Evolutionary conservation across 2,329 filamentous ascomycete genomes (phyloP), one percentile per base, ranked within the genome.

Genomic region (Talaromyces funiculosus): DNA sequence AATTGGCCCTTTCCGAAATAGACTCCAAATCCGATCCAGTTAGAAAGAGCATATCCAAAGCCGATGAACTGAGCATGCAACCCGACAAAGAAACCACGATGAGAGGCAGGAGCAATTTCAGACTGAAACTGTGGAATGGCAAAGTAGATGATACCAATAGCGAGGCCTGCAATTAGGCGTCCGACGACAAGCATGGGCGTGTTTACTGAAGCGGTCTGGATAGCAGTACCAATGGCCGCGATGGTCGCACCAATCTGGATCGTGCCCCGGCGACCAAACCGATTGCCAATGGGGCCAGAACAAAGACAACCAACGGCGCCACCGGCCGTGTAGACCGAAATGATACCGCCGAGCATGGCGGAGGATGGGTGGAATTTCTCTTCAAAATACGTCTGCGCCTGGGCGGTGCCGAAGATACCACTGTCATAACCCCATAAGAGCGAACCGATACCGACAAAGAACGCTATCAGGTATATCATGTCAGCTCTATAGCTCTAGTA

Each of bases 191-290:
- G 64, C 26, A 65, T 64, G 3, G 56, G 66, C 47, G 68, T 67
- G 22, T 69, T 67, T 22, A 62, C 65, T 1, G 71, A 64, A 12
- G 62, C 64, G 3, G 71, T 71, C 53, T 73, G 71, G 12, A 82
- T 72, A 6, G 76, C 72, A 2, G 78, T 76, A 1, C 80, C 80
- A 3, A 81, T 63, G 26, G 68, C 68, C 66, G 78, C 81, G 26
- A 73, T 63, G 14, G 67, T 57, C n/a, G 68, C 67, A 7, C 69
- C 70, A 8, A 72, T 54, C 12, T 66, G 67, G 61, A 73, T 65
- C 0, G 76, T 74, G 67, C 74, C 75, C 64, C 80, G 80, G 0
- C 79, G 69, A 1, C 76, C 79, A 53, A 76, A 71, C 54, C 40
- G 40, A 22, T 42, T 42, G 9, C 40, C 40, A 42, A 42, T 42